These are phyloP conservation scores for Linum lewisii DNA, from an alignment of 345 rosid genomes.

Conservation along the genomic window DNA sequence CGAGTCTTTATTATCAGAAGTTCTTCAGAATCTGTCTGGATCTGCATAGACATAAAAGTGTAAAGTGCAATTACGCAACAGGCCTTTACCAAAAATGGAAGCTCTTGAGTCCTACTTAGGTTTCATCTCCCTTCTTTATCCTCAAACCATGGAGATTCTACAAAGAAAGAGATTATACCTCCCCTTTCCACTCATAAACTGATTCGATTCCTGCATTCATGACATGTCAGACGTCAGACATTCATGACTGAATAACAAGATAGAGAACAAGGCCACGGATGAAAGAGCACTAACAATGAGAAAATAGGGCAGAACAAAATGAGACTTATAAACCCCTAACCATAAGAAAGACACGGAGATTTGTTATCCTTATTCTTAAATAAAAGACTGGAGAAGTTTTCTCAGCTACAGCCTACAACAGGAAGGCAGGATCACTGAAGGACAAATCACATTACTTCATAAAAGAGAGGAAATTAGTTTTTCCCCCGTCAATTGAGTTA, in stretches of 20 bases:
- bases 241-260: background rate
- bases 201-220: conserved; percentile 71
- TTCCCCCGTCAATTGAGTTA: background rate
- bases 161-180: conserved; percentile 38
- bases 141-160: background rate
- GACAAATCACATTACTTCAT: background rate
- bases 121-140: background rate
- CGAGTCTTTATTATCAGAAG: conserved; percentile 85
- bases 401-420: too few species aligned
- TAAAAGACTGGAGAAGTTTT: too few species aligned
- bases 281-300: background rate
- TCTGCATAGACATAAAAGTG: conserved; percentile 29
- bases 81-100: background rate
- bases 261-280: background rate
- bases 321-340: too few species aligned
- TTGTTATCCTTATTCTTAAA: too few species aligned
- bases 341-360: too few species aligned
- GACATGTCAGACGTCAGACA: conserved; percentile 1
- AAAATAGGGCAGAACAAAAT: too few species aligned
- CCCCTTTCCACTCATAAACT: conserved; percentile 81
- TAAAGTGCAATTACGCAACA: too few species aligned
- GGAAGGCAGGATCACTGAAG: too few species aligned
- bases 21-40: conserved; percentile 78
- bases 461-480: background rate
- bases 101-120: background rate